A percentile compares a stretch with the other conserved stretches of the same genome.
Conservation (phyloP, 768 basidiomycete species). For the Lyophyllum atratum region DNA sequence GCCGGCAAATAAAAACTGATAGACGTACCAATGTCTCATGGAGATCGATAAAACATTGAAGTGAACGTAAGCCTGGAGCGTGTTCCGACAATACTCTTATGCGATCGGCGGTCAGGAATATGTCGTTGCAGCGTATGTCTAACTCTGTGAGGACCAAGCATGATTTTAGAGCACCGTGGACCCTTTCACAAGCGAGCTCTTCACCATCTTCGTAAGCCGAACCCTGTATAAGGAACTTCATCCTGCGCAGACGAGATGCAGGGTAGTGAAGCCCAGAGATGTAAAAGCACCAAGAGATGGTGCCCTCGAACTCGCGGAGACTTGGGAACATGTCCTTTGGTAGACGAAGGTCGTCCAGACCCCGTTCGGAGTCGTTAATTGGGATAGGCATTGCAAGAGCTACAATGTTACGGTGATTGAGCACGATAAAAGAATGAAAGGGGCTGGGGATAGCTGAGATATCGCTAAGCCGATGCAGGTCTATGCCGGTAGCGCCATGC, state of each 20-base stretch:
- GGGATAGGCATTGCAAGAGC: not conserved
- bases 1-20: not conserved
- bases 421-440: not conserved
- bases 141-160: not conserved
- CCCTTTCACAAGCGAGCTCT: not conserved
- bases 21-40: not conserved
- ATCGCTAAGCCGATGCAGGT: not conserved
- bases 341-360: not conserved
- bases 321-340: not conserved
- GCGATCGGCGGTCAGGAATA: not conserved
- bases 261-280: not conserved
- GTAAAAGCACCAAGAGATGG: not conserved
- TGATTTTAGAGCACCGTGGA: not conserved
- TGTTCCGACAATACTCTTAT: not conserved
- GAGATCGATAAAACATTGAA: not conserved
- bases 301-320: not conserved
- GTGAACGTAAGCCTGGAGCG: not conserved
- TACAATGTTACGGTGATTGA: not conserved
- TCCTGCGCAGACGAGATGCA: not conserved
- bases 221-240: not conserved
- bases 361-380: not conserved
- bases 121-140: not conserved
- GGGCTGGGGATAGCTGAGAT: not conserved
- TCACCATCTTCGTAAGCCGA: not conserved
- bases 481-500: not conserved